Evolutionary conservation across 2,329 filamentous ascomycete genomes (phyloP).

Genomic region (Westerdykella sp.): DNA sequence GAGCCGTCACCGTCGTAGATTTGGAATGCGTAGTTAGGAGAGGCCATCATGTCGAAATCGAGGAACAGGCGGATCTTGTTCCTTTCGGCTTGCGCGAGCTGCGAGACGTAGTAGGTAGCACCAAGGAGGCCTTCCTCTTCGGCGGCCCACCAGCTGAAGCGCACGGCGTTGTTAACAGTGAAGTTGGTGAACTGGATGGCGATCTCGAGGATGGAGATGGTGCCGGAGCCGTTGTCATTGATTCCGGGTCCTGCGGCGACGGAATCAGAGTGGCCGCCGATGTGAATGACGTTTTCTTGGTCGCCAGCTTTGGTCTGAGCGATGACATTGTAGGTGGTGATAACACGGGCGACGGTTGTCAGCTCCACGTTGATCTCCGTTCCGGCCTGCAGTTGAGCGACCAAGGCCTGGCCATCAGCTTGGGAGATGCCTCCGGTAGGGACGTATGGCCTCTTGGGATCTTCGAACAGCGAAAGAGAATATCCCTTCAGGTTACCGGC

Average conservation of each 20-base stretch:
- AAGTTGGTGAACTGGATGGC: constrained; percentile 61
- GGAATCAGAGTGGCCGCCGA: constrained; percentile 57
- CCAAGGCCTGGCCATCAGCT: constrained; percentile 52
- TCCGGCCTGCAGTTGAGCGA: constrained; percentile 47
- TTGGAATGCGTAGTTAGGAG: constrained; percentile 53
- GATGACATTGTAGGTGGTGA: constrained; percentile 48
- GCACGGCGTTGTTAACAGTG: constrained; percentile 60
- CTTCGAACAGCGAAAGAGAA: constrained; percentile 43
- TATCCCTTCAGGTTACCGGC: constrained; percentile 47
- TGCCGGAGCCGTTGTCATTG: constrained; percentile 72
- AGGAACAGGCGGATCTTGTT: constrained; percentile 60
- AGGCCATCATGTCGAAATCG: constrained; percentile 67
- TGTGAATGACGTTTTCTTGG: constrained; percentile 50
- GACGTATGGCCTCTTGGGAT: constrained; percentile 53
- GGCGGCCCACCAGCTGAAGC: constrained; percentile 61
- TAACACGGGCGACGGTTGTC: constrained; percentile 19
- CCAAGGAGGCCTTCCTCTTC: constrained; percentile 60
- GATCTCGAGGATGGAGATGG: constrained; percentile 53
- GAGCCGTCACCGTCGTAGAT: constrained; percentile 55
- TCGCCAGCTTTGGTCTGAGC: constrained; percentile 55
- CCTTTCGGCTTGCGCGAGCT: constrained; percentile 45
- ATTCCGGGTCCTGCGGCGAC: constrained; percentile 61
- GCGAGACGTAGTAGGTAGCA: constrained; percentile 51
- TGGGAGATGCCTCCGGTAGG: constrained; percentile 62
- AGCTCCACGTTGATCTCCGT: constrained; percentile 21